Evolutionary conservation across 2,329 filamentous ascomycete genomes (phyloP).

Genomic region (Sporothrix brasiliensis): DNA sequence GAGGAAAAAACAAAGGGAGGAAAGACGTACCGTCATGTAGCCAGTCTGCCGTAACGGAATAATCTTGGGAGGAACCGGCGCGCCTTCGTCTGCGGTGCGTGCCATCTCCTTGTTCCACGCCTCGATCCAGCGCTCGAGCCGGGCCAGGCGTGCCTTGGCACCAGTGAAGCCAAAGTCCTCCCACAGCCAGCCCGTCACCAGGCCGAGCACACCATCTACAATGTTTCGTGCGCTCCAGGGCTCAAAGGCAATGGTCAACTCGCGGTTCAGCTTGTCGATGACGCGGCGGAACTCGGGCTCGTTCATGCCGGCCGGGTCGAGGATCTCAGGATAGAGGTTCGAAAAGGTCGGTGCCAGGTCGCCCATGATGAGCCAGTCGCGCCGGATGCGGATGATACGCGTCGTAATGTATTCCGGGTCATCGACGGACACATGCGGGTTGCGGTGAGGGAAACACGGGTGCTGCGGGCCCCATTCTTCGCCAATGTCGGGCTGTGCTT

Average conservation of each 20-base stretch:
- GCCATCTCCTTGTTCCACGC: slow-evolving; percentile 79
- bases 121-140: slow-evolving; percentile 79
- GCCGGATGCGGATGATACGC: slow-evolving; percentile 84
- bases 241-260: slow-evolving; percentile 75
- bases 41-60: slow-evolving; percentile 38
- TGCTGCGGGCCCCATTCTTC: slow-evolving; percentile 91
- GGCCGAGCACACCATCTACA: slow-evolving; percentile 75
- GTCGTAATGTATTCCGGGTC: slow-evolving; percentile 76
- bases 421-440: slow-evolving; percentile 81
- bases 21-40: slow-evolving; percentile 38
- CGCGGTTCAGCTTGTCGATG: slow-evolving; percentile 78
- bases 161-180: slow-evolving; percentile 81
- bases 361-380: slow-evolving; percentile 88
- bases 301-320: slow-evolving; percentile 78
- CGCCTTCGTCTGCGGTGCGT: slow-evolving; percentile 32
- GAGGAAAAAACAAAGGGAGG: not conserved
- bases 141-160: slow-evolving; percentile 70
- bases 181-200: slow-evolving; percentile 91
- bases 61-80: slow-evolving; percentile 36
- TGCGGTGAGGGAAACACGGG: slow-evolving; percentile 90
- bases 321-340: slow-evolving; percentile 93
- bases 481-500: slow-evolving; percentile 67
- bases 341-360: slow-evolving; percentile 92
- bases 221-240: slow-evolving; percentile 77
- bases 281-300: slow-evolving; percentile 86